Evolutionary conservation across 2,329 filamentous ascomycete species (phyloP), one percentile per base, ranked within the genome.

Genomic region (Diplodia mutila): DNA sequence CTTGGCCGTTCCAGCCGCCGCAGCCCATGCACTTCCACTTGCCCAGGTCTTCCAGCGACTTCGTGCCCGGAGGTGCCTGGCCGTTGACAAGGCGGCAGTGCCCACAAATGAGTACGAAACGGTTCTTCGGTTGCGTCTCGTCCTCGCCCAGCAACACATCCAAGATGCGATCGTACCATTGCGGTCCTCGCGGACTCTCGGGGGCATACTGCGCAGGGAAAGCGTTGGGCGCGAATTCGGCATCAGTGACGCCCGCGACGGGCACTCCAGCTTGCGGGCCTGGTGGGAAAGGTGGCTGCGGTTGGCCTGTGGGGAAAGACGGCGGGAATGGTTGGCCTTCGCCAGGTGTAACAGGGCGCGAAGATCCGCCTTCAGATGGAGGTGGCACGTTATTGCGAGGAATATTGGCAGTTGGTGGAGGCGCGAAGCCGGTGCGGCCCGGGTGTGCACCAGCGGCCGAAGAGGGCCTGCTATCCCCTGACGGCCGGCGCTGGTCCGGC

Each of bases 91-190:
- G 86, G 34, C 92, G 86, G 77, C 95, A 99, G 48, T 86, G 84
- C 37, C 83, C 79, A 80, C 95, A 99, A 66, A 99, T 92, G 70
- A 99, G 83, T 8, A 89, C 94, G 68, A 97, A 88, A 21, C 95
- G 89, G 78, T 98, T 98, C 82, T 93, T 96, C 2, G 94, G 88
- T 14, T 91, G 89, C 4, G 92, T 96, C 80, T 99, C 95, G 74
- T 99, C 95, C 75, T 99, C 95, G 61, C 95, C 95, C 0, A 99
- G 86, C 29, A 99, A 87, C 0, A 97, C 87, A 75, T 99, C 95
- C 67, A 99, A 84, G 65, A 99, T 89, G 67, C 94, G 89, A 77
- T 99, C 95, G 79, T 98, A 99, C 95, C 95, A 99, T 75, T 91
- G 89, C 18, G 88, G 82, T 71, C 78, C 73, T n/a, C 75, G 59